Base-by-base conservation (phyloP, 805 yeast genomes). In the Starmerella kuoi region DNA sequence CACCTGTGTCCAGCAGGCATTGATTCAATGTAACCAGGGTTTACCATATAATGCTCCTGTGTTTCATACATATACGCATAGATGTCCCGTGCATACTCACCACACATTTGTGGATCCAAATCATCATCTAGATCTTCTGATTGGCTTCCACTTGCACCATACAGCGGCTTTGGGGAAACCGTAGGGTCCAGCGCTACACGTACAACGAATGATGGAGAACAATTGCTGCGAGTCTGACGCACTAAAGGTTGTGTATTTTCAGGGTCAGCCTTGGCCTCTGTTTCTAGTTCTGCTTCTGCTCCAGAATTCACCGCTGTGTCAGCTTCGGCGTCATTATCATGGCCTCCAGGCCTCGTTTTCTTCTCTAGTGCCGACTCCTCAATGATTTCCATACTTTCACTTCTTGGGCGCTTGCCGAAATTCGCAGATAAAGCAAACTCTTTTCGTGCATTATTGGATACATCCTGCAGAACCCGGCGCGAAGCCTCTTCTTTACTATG, bases 71-170 rank as follows among this genome's bases (percentile, higher is more conserved):
- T 65, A 61, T 82, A 85, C 24, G 74, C 79, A 61, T 84, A 87
- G 44, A 88, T 87, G 46, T 85, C 96, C 48, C 67, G 73, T 42
- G 82, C 94, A 61, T 87, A 88, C 65, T 88, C 98, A 47, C 86
- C 75, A 25, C 83, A 96, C 95, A 88, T 87, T 48, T 83, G 63
- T 18, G 69, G 69, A 45, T 66, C 70, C 24, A 54, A 59, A 35
- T 46, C 52, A 39, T 66, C 54, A 32, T 60, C 60, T 25, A 52
- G 55, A 50, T 55, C 58, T 21, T 33, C 37, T 14, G 9, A 14
- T 14, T 25, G 28, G n/a, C n/a, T n/a, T n/a, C n/a, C n/a, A n/a
- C n/a, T n/a, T 15, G 18, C 23, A 26, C 37, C 37, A 31, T 34
- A 22, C 6, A 38, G 12, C 19, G 22, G 35, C 21, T 41, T 37